Evolutionary conservation across 495 filamentous ascomycete species (phyloP), one percentile per base, ranked within the genome.

Genomic region (Barbatosphaeria neglecta): DNA sequence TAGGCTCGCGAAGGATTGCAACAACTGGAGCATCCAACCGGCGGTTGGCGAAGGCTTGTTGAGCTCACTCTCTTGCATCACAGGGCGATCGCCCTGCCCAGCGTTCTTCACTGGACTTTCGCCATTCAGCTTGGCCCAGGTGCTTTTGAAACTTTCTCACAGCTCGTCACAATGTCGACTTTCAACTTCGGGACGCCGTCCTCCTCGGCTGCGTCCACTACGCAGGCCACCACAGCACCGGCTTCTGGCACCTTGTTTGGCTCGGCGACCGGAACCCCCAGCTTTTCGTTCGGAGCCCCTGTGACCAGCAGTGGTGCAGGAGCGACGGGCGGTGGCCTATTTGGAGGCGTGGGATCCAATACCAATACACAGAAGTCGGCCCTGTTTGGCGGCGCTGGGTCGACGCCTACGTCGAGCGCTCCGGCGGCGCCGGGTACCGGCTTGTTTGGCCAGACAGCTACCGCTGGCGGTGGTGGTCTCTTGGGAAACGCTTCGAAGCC

Each of bases 271-370:
- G 52, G 47, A 9, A 15, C 56, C n/a, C 20, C 52, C 23, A 33
- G 44, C 13, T 60, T 67, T 44, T 55, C 56, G 17, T 69, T 71
- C 47, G 60, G 60, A 27, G 60, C 55, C 45, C 23, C 57, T 25
- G 55, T 41, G 38, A 53, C 58, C 10, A 38, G 53, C 19, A 50
- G 46, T 40, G 56, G 50, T 47, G 39, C 62, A 31, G 62, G 49
- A 43, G 46, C 63, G 8, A 45, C 50, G 16, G 48, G 64, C 22
- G 59, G 63, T 20, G 54, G 66, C 18, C 28, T 76, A n/a, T 84
- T 84, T 62, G 75, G 76, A 44, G 66, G 63, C 16, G 48, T 59
- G 7, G 42, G 49, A 37, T 41, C 64, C 9, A 58, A 62, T 22
- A 57, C 58, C 37, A 47, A 35, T 25, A 55, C 57, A 17, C 57